phyloP scores from a whole-genome alignment of 2,329 filamentous ascomycete genomes.

The Fonsecaea pugnacius region DNA sequence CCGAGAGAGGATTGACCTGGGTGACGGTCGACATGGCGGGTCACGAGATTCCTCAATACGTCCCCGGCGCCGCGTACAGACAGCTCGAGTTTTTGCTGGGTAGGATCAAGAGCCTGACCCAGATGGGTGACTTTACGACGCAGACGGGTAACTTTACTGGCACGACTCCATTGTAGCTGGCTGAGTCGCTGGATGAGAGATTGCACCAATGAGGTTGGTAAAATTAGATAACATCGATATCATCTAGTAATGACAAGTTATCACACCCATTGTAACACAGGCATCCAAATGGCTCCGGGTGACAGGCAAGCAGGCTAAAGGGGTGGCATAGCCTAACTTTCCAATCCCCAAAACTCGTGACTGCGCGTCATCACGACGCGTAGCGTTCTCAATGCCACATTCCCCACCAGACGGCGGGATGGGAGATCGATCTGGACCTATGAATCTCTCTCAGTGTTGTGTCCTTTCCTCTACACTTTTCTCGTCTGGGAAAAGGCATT shows the following conservation, averaged over 20 bases:
- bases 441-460: neutral
- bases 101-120: conserved; percentile 46
- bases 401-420: neutral
- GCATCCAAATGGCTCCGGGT: too few species aligned
- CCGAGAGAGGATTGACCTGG: conserved; percentile 53
- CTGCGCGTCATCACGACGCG: conserved; percentile 11
- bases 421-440: neutral
- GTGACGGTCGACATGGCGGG: conserved; percentile 36
- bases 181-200: neutral
- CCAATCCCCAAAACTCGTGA: neutral
- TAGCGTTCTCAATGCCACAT: neutral
- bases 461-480: neutral
- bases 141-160: conserved; percentile 30
- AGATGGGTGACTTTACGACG: conserved; percentile 30
- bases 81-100: conserved; percentile 78
- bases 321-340: too few species aligned
- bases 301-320: too few species aligned
- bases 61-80: conserved; percentile 69
- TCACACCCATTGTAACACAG: neutral
- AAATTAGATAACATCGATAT: too few species aligned
- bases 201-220: neutral
- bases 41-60: conserved; percentile 63
- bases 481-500: neutral
- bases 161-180: conserved; percentile 15
- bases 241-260: too few species aligned